Base-by-base conservation (phyloP, 352 stramenopile genomes). In the Globisporangium yorkense region DNA sequence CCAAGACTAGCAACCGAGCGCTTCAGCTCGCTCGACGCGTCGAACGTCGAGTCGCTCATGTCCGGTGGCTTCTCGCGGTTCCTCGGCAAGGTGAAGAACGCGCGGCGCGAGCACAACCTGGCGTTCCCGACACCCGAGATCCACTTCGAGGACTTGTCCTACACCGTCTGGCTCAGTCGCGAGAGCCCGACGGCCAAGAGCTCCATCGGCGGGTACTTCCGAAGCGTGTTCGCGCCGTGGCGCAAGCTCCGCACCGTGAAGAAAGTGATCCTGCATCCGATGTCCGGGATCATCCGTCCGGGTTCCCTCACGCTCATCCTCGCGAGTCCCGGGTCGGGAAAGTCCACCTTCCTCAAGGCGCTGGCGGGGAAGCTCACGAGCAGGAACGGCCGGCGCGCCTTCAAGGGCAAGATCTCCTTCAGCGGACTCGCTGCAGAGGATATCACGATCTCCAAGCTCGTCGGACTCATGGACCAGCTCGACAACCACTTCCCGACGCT, bases 401-500 rank as follows among this genome's bases (percentile, higher is more conserved):
- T 62, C 57, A 65, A 67, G 13, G 80, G 68, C 16, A 72, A 68
- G 53, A 87, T 87, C 45, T 65, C 70, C 43, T 83, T 77, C 66
- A 73, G 66, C 9, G 75, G 73, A 41, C 59, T 82, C 7, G 46
- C 47, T 0, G 80, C 58, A 3, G 73, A 76, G 9, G 65, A 78
- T 31, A 86, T 77, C 48, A 66, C 58, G 65, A 87, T 66, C 61
- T 78, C 2, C 52, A 91, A 91, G 63, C 61, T 89, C 5, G 78
- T 75, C 0, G 78, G 78, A 0, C 68, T 91, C 8, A 70, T 91
- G 8, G 81, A 89, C 48, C 80, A 87, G 57, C 65, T 70, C 20
- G 91, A 98, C 67, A 73, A 77, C 41, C 93, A 98, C 74, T 71
- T 88, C 20, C 71, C 93, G 15, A 79, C 87, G 21, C 71, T 98